These are phyloP conservation scores for Pythium insidiosum DNA, from an alignment of 352 stramenopile species.

Conservation along the genomic window DNA sequence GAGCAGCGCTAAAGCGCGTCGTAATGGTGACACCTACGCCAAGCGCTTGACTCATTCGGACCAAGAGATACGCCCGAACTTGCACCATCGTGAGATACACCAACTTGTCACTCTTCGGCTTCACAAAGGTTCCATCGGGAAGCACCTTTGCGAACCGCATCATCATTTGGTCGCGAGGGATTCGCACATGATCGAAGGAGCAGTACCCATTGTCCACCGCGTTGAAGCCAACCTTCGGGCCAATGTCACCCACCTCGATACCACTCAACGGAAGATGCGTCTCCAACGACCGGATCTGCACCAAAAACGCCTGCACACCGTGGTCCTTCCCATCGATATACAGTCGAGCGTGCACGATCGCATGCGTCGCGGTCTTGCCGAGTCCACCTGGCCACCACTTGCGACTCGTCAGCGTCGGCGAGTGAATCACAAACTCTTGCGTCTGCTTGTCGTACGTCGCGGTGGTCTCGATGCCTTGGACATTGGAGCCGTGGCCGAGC, in stretches of 20 bases:
- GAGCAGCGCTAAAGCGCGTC: conserved; percentile 39
- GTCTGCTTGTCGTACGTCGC: conserved; percentile 85
- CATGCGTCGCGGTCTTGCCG: conserved; percentile 87
- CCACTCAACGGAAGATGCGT: conserved; percentile 74
- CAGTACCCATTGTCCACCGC: conserved; percentile 90
- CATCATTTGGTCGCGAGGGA: conserved; percentile 68
- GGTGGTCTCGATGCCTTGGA: conserved; percentile 87
- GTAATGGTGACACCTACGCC: no score
- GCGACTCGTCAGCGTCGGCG: conserved; percentile 88
- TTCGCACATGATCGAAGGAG: conserved; percentile 79
- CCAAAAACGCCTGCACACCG: conserved; percentile 92
- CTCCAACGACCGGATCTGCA: conserved; percentile 83
- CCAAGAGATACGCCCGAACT: conserved; percentile 21
- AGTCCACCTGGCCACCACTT: conserved; percentile 96
- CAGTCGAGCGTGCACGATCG: conserved; percentile 89
- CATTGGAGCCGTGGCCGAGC: conserved; percentile 92
- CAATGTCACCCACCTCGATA: conserved; percentile 88
- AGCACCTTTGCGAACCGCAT: conserved; percentile 41
- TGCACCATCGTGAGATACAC: conserved; percentile 55
- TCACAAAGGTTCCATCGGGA: conserved; percentile 43
- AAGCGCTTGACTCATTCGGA: conserved; percentile 1
- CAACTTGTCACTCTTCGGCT: conserved; percentile 58
- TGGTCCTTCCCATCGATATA: conserved; percentile 37
- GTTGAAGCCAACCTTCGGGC: conserved; percentile 89
- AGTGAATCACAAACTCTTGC: conserved; percentile 93